Percentiles rank a stretch among this genome's conserved stretches.
Conservation (phyloP, 495 filamentous ascomycete species). For the Lasiosphaeria hispida region DNA sequence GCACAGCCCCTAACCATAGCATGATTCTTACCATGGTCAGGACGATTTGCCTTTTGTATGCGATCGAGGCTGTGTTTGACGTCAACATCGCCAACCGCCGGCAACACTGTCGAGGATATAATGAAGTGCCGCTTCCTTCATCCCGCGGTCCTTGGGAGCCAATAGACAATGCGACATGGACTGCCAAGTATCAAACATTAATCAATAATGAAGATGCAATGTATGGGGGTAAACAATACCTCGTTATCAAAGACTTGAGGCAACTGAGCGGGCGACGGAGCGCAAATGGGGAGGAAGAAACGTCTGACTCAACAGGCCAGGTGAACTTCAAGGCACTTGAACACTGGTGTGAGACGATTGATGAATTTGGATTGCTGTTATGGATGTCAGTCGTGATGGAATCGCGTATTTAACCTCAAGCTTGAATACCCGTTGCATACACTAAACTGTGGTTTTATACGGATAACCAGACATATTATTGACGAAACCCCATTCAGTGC, state of each 20-base stretch:
- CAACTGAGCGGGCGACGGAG: too few relatives aligned
- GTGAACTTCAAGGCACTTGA: not conserved
- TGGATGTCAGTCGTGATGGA: constrained; percentile 11
- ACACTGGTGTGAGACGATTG: constrained; percentile 2
- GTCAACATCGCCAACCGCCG: not conserved
- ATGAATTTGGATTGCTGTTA: constrained; percentile 9
- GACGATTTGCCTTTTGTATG: not conserved
- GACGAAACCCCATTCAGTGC: too few relatives aligned
- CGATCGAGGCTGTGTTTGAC: constrained; percentile 6
- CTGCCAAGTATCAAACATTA: not conserved
- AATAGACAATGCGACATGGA: constrained; percentile 1
- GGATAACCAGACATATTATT: too few relatives aligned
- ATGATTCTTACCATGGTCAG: not conserved
- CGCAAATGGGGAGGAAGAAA: too few relatives aligned
- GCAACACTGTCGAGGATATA: not conserved
- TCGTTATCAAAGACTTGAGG: too few relatives aligned
- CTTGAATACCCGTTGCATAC: too few relatives aligned
- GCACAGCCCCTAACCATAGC: not conserved
- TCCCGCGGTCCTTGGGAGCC: not conserved
- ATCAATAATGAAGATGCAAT: not conserved
- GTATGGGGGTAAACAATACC: too few relatives aligned
- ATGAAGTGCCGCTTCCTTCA: not conserved
- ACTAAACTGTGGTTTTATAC: too few relatives aligned
- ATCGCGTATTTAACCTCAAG: too few relatives aligned
- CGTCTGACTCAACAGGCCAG: not conserved